Base-by-base conservation (phyloP, 352 stramenopile species). In the Phytophthora pistaciae region DNA sequence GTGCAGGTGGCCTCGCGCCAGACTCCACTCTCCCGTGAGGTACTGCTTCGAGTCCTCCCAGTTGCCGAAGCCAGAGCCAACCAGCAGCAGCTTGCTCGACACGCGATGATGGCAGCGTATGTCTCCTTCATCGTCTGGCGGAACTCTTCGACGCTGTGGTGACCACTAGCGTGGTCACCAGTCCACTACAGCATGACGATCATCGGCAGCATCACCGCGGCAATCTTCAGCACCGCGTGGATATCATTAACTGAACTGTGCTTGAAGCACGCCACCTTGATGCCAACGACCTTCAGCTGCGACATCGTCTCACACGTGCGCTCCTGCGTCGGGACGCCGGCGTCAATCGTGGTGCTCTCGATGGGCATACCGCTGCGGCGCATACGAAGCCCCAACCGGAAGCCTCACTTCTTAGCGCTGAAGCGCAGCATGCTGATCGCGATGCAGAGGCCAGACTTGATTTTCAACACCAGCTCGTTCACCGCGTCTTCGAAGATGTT, bases 131-230 rank as follows among this genome's bases (percentile, higher is more conserved):
- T 77, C 9, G 91, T 88, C 38, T 84, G 56, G 75, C 96, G 91
- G 63, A 97, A 95, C 73, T 97, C 90, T 66, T 97, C 90, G 36
- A 94, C 96, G 64, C 87, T 95, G 80, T 97, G 90, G 74, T 96
- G 91, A 13, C 91, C 90, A 75, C 91, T 90, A 25, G 88, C 91
- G 33, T 90, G 90, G 46, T 90, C 88, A 10, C 88, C 90, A 44
- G 91, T 96, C 90, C 91, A 97, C 78, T 96, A 90, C 20, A 97
- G 61, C 84, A 97, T 94, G 46, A 97, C 75, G 33, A 82, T 83
- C 84, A 96, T 94, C 10, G 54, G 78, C 8, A n/a, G 84, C 50
- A 76, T 63, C 3, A 79, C 82, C 16, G 64, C 63, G 20, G 90
- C 90, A 63, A 97, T 95, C 11, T 93, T 87, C 23, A 96, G 61